These are phyloP conservation scores for Vitis hybrid DNA, from an alignment of 177 flowering plant species.

Conservation along the genomic window DNA sequence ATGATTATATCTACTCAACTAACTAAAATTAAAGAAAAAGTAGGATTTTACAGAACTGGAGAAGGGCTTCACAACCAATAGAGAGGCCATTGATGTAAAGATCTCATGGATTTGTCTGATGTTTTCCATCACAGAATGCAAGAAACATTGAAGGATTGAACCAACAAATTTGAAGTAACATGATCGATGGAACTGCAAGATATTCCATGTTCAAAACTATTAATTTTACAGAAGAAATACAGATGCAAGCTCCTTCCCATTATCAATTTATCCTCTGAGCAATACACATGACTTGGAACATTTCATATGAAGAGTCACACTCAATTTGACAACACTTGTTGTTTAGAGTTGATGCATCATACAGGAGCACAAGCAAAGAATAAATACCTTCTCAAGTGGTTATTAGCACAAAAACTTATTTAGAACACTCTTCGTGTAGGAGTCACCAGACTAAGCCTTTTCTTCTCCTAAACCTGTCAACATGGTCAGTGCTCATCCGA, in stretches of 20 bases:
- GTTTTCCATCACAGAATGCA: no score
- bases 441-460: slow-evolving; percentile 68
- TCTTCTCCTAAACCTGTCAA: slow-evolving; percentile 66
- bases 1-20: no score
- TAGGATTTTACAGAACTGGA: no score
- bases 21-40: no score
- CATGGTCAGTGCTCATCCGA: slow-evolving; percentile 76
- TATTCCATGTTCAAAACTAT: no score
- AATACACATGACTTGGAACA: slow-evolving; percentile 13
- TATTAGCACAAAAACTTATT: slow-evolving; percentile 10
- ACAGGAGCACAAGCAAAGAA: not conserved
- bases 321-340: slow-evolving; percentile 2
- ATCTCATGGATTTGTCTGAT: no score
- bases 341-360: not conserved
- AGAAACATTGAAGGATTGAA: no score
- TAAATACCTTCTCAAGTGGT: not conserved
- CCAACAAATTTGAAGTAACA: no score
- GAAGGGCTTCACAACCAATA: no score
- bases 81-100: no score
- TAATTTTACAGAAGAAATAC: slow-evolving; percentile 15
- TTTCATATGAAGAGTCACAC: slow-evolving; percentile 11
- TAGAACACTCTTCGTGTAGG: slow-evolving; percentile 4
- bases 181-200: no score
- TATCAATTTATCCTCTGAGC: slow-evolving; percentile 1
- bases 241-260: not conserved